Base-by-base conservation (phyloP, 352 stramenopile species). In the Chrysophaeum taylorii region DNA sequence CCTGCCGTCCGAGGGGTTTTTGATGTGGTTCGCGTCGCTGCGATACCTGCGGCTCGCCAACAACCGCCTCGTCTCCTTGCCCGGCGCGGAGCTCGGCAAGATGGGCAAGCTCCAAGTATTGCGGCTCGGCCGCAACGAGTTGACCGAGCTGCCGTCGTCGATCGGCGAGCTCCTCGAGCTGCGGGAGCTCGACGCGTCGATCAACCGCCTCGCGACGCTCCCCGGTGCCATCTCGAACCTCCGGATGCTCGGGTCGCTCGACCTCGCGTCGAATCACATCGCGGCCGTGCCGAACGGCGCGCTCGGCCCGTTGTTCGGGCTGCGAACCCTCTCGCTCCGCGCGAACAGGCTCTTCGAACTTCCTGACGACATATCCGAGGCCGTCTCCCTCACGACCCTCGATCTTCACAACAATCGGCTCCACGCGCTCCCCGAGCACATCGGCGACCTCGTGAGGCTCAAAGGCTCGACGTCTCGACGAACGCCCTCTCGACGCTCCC, bases 301-400 rank as follows among this genome's bases (percentile, higher is more conserved):
- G 23, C n/a, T n/a, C n/a, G n/a, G n/a, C n/a, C n/a, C n/a, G n/a
- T n/a, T n/a, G n/a, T n/a, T n/a, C n/a, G 57, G 57, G 16, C 21
- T 45, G 2, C 15, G 9, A 2, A 23, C 27, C 35, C 18, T 66
- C 9, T 18, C 23, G 9, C 36, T 66, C 7, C 27, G 57, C 7
- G 57, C 33, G 5, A 66, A 66, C 57, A 2, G 1, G 15, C n/a
- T 66, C 5, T 66, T 66, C 36, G 57, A 66, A 25, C 57, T 66
- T 2, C 57, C 57, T 2, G 57, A 66, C 2, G 31, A 42, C 21
- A 31, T 66, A 1, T 36, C 57, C 16, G 57, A 66, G 33, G 16
- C 45, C 33, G 31, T 66, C 33, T 66, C 57, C 9, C 57, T 66
- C 2, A 66, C 57, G 12, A 2, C 33, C 9, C 57, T 66, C 1